Evolutionary conservation across 495 filamentous ascomycete species (phyloP).

Genomic region (Podospora fimiseda): DNA sequence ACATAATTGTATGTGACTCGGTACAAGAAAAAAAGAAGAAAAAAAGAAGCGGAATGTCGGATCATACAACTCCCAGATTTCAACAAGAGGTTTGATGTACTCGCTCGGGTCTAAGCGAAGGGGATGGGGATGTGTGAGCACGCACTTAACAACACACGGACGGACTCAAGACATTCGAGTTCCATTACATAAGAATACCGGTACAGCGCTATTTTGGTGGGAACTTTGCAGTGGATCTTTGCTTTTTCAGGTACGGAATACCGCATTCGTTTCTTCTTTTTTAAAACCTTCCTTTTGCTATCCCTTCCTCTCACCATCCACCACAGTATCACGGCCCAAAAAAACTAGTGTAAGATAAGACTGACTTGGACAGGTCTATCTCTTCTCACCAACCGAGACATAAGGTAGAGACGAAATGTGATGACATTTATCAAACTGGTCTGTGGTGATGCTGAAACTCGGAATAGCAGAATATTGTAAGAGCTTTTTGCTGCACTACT

Average conservation of each 20-base stretch:
- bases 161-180: neutral
- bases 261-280: too few relatives aligned
- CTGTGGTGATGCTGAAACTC: constrained; percentile 5
- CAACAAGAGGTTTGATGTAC: constrained; percentile 12
- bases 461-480: neutral
- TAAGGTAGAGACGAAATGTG: neutral
- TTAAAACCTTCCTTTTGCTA: too few relatives aligned
- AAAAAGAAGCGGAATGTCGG: neutral
- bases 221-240: too few relatives aligned
- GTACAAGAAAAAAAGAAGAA: neutral
- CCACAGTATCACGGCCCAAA: too few relatives aligned
- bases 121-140: neutral
- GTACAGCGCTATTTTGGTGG: too few relatives aligned
- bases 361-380: too few relatives aligned
- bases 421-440: neutral
- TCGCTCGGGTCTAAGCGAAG: constrained; percentile 4
- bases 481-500: neutral
- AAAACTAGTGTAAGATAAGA: too few relatives aligned
- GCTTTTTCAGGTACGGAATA: too few relatives aligned
- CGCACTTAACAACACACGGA: neutral
- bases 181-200: too few relatives aligned
- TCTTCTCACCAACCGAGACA: neutral
- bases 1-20: too few relatives aligned
- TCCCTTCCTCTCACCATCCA: too few relatives aligned
- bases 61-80: neutral